Conservation (phyloP, 2,329 filamentous ascomycete species). For the Hirsutella minnesotensis region DNA sequence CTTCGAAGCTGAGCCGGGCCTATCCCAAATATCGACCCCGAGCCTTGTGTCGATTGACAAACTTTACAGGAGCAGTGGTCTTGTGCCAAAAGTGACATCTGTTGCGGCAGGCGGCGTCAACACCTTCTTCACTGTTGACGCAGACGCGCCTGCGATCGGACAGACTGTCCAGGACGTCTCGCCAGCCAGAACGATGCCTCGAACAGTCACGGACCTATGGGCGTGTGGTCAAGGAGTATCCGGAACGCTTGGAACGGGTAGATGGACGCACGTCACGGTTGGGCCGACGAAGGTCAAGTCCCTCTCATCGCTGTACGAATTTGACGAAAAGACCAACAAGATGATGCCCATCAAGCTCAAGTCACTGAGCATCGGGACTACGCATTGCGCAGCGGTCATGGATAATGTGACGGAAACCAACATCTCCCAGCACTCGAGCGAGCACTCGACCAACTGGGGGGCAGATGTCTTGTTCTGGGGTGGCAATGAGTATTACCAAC, state of each 20-base stretch:
- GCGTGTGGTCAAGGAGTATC: slow-evolving; percentile 77
- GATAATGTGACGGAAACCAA: slow-evolving; percentile 63
- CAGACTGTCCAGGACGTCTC: slow-evolving; percentile 8
- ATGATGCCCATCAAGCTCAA: slow-evolving; percentile 69
- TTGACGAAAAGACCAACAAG: slow-evolving; percentile 58
- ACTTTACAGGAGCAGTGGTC: slow-evolving; percentile 57
- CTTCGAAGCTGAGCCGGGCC: slow-evolving; percentile 54
- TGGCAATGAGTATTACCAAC: slow-evolving; percentile 85
- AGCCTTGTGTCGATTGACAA: slow-evolving; percentile 56
- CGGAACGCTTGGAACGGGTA: slow-evolving; percentile 72
- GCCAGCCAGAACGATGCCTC: slow-evolving; percentile 21
- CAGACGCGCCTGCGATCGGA: slow-evolving; percentile 33
- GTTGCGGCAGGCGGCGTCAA: slow-evolving; percentile 80
- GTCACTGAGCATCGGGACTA: slow-evolving; percentile 61
- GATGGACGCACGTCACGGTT: slow-evolving; percentile 78
- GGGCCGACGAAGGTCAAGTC: slow-evolving; percentile 70
- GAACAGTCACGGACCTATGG: slow-evolving; percentile 54
- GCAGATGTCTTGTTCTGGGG: slow-evolving; percentile 89
- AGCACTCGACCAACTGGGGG: slow-evolving; percentile 76
- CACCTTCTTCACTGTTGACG: slow-evolving; percentile 79
- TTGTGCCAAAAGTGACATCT: slow-evolving; percentile 55
- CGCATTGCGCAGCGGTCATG: slow-evolving; percentile 75
- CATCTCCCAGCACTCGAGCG: slow-evolving; percentile 34
- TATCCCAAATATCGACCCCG: slow-evolving; percentile 55
- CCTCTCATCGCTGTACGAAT: slow-evolving; percentile 77